Base-by-base conservation (phyloP, 495 filamentous ascomycete genomes). In the Trichoderma asperelloides region DNA sequence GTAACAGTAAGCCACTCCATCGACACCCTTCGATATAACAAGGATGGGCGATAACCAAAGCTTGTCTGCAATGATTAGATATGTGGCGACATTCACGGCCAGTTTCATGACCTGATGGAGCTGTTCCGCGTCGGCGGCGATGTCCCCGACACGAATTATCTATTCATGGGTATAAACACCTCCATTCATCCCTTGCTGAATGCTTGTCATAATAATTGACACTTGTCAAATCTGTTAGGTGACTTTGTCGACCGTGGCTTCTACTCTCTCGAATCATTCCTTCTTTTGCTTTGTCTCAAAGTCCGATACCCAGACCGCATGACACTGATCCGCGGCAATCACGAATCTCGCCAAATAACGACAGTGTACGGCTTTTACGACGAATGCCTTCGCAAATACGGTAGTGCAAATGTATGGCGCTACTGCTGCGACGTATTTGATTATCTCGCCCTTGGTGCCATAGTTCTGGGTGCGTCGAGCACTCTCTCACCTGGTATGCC, bases 371-470 rank as follows among this genome's bases (percentile, higher is more conserved):
- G 95, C 62, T 98, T 98, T 81, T 98, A 98, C 80, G 95, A 98
- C 72, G 95, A 98, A 75, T 98, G 95, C 72, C 82, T 97, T 64
- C 89, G 96, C 49, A 98, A 98, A 79, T 98, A 98, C 74, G 95
- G 95, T 65, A 95, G 85, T 76, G 95, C 95, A 21, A 98, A 97
- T 70, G 95, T 98, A 1, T 98, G 95, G 95, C 85, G 93, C 63
- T 96, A 98, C 75, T 98, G 95, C 81, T 98, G 95, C 78, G 95
- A 98, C 75, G 92, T 98, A 2, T 98, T 98, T 74, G 95, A 98
- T 78, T 98, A 98, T 77, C 86, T 98, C 28, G 96, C 95, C 15
- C 87, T 98, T 51, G 95, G 93, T 66, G 95, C 95, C 49, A 88
- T 98, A 70, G 92, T 98, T 37, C 85, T 96, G 15, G 95, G 96